These are phyloP conservation scores for Cryptococcus sp. DNA, from an alignment of 1,284 basidiomycete species.

Conservation along the genomic window DNA sequence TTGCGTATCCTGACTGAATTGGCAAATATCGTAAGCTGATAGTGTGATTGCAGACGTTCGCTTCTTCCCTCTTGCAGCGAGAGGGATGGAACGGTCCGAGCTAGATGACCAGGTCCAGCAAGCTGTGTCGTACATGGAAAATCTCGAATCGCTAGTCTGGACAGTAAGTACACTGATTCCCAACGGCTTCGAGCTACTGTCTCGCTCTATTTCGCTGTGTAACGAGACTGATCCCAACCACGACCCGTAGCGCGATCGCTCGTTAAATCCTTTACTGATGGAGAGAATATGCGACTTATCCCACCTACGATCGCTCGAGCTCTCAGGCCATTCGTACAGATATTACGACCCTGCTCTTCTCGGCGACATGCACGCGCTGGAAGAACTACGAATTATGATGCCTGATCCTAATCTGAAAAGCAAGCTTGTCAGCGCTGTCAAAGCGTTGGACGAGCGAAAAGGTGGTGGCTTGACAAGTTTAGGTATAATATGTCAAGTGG, in stretches of 20 bases:
- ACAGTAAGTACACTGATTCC: conserved; percentile 35
- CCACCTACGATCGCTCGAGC: conserved; percentile 37
- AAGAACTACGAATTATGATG: conserved; percentile 49
- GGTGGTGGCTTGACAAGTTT: conserved; percentile 38
- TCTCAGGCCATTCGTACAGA: conserved; percentile 46
- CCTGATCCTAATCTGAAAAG: conserved; percentile 39
- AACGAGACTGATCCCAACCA: not conserved
- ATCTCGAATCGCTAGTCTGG: conserved; percentile 46
- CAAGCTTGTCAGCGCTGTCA: conserved; percentile 26
- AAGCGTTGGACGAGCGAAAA: conserved; percentile 20
- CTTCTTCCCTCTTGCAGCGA: conserved; percentile 46
- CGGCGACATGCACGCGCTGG: conserved; percentile 27
- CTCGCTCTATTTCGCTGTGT: not conserved
- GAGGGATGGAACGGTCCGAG: conserved; percentile 33
- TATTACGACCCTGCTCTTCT: conserved; percentile 42
- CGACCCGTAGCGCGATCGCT: conserved; percentile 42
- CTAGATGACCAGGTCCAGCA: conserved; percentile 37
- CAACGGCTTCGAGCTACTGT: not conserved
- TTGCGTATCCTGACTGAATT: not conserved
- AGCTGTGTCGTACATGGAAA: conserved; percentile 38
- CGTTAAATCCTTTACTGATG: conserved; percentile 38
- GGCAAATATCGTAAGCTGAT: not conserved
- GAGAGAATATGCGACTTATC: conserved; percentile 30
- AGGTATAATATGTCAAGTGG: conserved; percentile 43
- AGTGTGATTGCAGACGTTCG: conserved; percentile 35